Base-by-base conservation (phyloP, 495 filamentous ascomycete species). In the Xylaria grammica region DNA sequence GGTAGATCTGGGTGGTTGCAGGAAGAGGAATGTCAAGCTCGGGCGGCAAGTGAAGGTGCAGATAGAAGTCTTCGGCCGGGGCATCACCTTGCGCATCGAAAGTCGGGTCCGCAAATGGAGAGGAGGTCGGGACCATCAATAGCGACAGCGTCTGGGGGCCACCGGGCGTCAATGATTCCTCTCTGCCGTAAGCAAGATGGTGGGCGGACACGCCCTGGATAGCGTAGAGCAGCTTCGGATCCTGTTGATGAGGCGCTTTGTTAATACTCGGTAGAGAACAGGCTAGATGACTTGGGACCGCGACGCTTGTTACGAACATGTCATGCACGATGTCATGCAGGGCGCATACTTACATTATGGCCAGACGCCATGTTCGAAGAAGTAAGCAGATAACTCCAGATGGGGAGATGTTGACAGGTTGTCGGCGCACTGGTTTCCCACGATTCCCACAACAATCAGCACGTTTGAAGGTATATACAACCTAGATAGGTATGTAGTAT, bases 1-100 rank as follows among this genome's bases (percentile, higher is more conserved):
- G 92, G 76, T 93, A 97, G 71, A 97, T 94, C 74, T 97, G 93
- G 6, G 93, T 97, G 0, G 92, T 96, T 22, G 93, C 93, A 15
- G 93, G 93, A 17, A 97, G 79, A 0, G 93, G 90, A 8, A 97
- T 85, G 69, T 97, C 93, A 67, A 97, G 84, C 81, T 96, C 93
- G n/a, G 93, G 93, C 15, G 93, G 93, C 1, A 97, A 87, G 67
- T 95, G 89, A 38, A 97, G 86, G 72, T 97, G 93, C 1, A 97
- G 88, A 73, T 97, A 97, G 80, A 96, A 97, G 77, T 97, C 93
- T 72, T 96, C 91, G 70, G 96, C 92, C 1, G 88, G 84, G 20
- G 81, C 81, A 42, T 81, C 81, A 63, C 83, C 82, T 56, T 86
- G 81, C 19, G 82, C 78, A 42, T 83, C 81, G 42, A 85, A 78